Conservation (phyloP, 2,329 filamentous ascomycete species). For the Diaporthe longicolla region DNA sequence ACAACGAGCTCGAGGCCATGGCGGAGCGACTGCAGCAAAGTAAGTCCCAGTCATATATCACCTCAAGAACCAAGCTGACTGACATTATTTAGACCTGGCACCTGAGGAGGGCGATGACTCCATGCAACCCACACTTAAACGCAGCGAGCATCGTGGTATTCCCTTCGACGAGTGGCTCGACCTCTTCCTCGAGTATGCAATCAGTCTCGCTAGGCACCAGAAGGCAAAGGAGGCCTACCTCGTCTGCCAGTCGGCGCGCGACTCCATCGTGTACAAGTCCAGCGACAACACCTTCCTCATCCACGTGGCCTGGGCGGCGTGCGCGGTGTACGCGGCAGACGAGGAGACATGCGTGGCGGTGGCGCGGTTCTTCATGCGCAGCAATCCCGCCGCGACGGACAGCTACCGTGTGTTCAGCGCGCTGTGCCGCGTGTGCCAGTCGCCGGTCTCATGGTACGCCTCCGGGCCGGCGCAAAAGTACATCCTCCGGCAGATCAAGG, state of each 20-base stretch:
- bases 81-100: conserved; percentile 50
- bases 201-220: conserved; percentile 78
- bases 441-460: conserved; percentile 81
- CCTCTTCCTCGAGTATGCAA: conserved; percentile 88
- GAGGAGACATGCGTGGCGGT: conserved; percentile 80
- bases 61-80: neutral
- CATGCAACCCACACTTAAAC: conserved; percentile 46
- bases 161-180: conserved; percentile 89
- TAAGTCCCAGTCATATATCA: conserved; percentile 53
- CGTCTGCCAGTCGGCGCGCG: conserved; percentile 81
- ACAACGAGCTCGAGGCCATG: conserved; percentile 66
- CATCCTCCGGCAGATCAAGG: conserved; percentile 90
- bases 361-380: conserved; percentile 87
- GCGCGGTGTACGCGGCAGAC: conserved; percentile 85
- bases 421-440: conserved; percentile 82
- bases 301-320: conserved; percentile 82
- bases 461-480: conserved; percentile 90
- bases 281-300: conserved; percentile 78
- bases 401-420: conserved; percentile 86
- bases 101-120: conserved; percentile 51
- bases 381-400: conserved; percentile 84
- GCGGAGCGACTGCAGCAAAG: conserved; percentile 69
- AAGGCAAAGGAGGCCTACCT: conserved; percentile 82
- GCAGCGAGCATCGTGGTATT: conserved; percentile 74
- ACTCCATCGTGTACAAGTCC: conserved; percentile 85